Evolutionary conservation across 106 monocot species (phyloP), one percentile per base, ranked within the genome.

Genomic region (Allium sativum): DNA sequence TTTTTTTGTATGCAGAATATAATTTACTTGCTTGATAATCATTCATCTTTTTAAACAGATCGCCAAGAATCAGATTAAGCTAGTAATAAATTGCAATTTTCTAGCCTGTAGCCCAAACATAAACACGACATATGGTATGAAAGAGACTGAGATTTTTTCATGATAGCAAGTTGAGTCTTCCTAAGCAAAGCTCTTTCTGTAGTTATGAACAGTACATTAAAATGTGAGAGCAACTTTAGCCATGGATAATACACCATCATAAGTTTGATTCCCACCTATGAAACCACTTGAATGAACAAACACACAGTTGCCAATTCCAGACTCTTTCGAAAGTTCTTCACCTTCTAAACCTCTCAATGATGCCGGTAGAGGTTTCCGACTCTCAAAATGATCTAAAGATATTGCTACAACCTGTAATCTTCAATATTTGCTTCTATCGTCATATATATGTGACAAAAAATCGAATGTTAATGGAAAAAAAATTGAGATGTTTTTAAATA

Each of bases 241-340:
- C 91, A 98, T 98, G 7, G 80, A 77, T 54, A 88, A 66, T 22
- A 82, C 81, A 45, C 96, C 96, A 22, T 98, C 88, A 40, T 79
- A 88, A 22, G 80, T 91, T 43, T 74, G 78, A 66, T 92, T 98
- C 45, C 91, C 96, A 6, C 91, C 87, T 42, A 98, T 91, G 63
- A 91, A 98, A 22, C 96, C 96, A 45, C 96, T 88, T 80, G 91
- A 88, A 70, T 98, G 91, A 47, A 92, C 91, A 68, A 98, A 98
- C 12, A 98, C 74, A 21, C 87, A 91, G 21, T 80, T 84, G 31
- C 84, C 76, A 66, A 98, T 98, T 42, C 85, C 80, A n/a, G 79
- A 72, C 55, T 80, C 68, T 18, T 64, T 71, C 7, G 96, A 91
- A 12, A 98, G 84, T 8, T 85, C 91, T 48, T 91, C 87, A 69